phyloP scores from a whole-genome alignment of 23 red algal species.

The Gracilaria gracilis region DNA sequence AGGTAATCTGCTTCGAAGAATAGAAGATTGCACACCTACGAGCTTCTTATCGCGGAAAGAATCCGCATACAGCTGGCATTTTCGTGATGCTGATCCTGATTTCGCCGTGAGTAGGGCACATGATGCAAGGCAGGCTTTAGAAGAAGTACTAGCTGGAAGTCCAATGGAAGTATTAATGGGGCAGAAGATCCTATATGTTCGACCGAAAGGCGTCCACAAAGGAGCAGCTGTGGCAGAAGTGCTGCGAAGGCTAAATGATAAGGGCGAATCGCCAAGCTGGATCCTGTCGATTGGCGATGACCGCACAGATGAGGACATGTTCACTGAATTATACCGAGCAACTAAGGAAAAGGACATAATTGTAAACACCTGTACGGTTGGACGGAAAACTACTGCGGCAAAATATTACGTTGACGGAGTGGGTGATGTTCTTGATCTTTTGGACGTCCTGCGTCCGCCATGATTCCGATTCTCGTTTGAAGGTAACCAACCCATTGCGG shows the following conservation, averaged over 20 bases:
- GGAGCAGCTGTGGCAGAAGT: constrained; percentile 78
- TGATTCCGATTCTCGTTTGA: background rate
- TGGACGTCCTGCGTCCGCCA: constrained; percentile 48
- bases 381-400: constrained; percentile 85
- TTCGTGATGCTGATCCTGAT: constrained; percentile 87
- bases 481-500: background rate
- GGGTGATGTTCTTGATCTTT: constrained; percentile 76
- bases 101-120: constrained; percentile 86
- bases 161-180: constrained; percentile 95
- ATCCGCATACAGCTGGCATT: constrained; percentile 90
- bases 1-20: constrained; percentile 70
- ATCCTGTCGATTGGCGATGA: constrained; percentile 89
- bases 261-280: constrained; percentile 67
- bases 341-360: constrained; percentile 35
- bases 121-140: constrained; percentile 88
- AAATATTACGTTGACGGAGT: constrained; percentile 72
- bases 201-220: constrained; percentile 93
- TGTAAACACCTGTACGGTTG: constrained; percentile 86
- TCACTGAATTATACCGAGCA: constrained; percentile 66
- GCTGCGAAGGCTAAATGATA: constrained; percentile 21
- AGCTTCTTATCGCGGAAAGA: constrained; percentile 86
- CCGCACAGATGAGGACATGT: constrained; percentile 96
- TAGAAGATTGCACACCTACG: constrained; percentile 92
- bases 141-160: constrained; percentile 78
- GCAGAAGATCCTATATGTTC: constrained; percentile 87